phyloP scores from a whole-genome alignment of 345 rosid genomes.

The Combretum micranthum region DNA sequence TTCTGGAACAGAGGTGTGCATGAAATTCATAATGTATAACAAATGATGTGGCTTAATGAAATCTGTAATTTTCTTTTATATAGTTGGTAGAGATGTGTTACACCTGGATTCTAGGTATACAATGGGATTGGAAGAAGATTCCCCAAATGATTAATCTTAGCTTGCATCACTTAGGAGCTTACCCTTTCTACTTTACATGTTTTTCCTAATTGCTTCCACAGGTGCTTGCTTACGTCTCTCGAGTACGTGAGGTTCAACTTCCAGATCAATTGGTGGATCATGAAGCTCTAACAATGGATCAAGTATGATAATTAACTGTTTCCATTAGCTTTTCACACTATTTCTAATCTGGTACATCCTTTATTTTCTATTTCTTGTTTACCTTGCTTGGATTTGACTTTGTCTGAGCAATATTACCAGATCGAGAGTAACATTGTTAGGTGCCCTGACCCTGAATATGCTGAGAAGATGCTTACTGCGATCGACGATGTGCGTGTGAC shows the following conservation, averaged over 20 bases:
- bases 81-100: no score
- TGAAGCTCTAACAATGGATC: constrained; percentile 60
- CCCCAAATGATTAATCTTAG: no score
- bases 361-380: no score
- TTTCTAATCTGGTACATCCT: no score
- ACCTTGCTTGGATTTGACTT: no score
- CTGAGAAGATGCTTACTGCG: constrained; percentile 93
- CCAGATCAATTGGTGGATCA: constrained; percentile 70
- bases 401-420: constrained; percentile 28
- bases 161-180: no score
- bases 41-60: no score
- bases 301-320: constrained; percentile 29
- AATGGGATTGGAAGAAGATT: no score
- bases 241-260: constrained; percentile 76
- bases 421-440: constrained; percentile 90
- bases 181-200: not conserved
- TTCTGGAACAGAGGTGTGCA: constrained; percentile 79
- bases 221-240: constrained; percentile 95
- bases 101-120: no score
- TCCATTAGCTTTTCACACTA: no score
- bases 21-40: not conserved
- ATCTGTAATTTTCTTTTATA: no score
- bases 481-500: constrained; percentile 72
- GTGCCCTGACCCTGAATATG: constrained; percentile 94
- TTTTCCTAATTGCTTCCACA: constrained; percentile 20